A percentile compares a stretch with the other conserved stretches of the same genome.
Conservation (phyloP, 176 grass and related monocot genomes). For the Oryza coarctata region DNA sequence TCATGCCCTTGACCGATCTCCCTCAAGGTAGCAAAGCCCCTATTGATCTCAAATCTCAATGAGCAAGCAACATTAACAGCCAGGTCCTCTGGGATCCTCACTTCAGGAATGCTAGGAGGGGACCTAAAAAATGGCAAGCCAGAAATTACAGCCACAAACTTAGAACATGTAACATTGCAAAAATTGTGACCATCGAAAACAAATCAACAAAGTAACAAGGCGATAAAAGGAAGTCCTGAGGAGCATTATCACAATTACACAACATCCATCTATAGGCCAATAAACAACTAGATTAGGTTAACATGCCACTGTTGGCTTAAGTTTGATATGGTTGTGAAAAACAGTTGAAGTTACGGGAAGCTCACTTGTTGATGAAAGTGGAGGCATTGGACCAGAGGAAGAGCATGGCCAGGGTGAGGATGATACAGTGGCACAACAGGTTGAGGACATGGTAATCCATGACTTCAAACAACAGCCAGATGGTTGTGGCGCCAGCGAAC, state of each 20-base stretch:
- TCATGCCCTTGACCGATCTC: slow-evolving; percentile 72
- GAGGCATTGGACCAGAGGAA: slow-evolving; percentile 87
- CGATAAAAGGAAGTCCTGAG: neutral
- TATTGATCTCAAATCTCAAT: slow-evolving; percentile 78
- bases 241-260: neutral
- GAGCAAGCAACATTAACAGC: slow-evolving; percentile 71
- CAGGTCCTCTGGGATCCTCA: slow-evolving; percentile 76
- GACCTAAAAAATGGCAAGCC: slow-evolving; percentile 46
- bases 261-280: neutral
- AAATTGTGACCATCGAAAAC: neutral
- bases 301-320: neutral
- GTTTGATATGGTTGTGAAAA: neutral
- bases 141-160: neutral
- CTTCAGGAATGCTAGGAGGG: slow-evolving; percentile 78
- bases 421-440: slow-evolving; percentile 61
- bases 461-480: slow-evolving; percentile 92
- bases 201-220: neutral
- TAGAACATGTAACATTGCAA: neutral
- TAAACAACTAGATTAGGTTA: neutral
- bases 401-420: slow-evolving; percentile 62
- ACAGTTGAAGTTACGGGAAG: neutral
- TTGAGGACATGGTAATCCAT: slow-evolving; percentile 80
- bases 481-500: slow-evolving; percentile 56
- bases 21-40: slow-evolving; percentile 63
- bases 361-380: slow-evolving; percentile 84